These are phyloP conservation scores for Inonotus obliquus DNA, from an alignment of 1,284 basidiomycete species.

Conservation along the genomic window DNA sequence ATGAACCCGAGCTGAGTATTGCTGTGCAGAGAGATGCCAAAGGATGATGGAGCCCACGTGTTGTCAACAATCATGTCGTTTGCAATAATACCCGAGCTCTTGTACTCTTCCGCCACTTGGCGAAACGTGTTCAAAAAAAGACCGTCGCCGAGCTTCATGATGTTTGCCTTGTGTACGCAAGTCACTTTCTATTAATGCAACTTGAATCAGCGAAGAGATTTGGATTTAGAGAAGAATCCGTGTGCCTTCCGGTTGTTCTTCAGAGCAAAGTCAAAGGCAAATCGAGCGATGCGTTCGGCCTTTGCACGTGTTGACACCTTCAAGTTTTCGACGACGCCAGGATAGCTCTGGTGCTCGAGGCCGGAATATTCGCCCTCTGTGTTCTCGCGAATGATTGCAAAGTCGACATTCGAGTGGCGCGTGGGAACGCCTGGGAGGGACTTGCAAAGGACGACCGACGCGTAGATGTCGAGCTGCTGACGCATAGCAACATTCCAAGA, in stretches of 20 bases:
- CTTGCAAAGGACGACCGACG: constrained; percentile 97
- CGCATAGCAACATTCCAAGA: constrained; percentile 99
- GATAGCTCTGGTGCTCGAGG: constrained; percentile 96
- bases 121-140: constrained; percentile 99
- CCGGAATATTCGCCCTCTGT: constrained; percentile 99
- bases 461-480: constrained; percentile 98
- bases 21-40: not conserved
- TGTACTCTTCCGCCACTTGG: constrained; percentile 93
- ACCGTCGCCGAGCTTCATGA: constrained; percentile 99
- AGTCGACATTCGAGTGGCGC: constrained; percentile 95
- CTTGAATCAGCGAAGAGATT: not conserved
- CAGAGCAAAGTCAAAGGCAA: constrained; percentile 98
- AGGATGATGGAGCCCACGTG: constrained; percentile 58
- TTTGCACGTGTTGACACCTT: constrained; percentile 97
- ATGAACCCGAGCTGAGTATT: constrained; percentile 10
- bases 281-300: constrained; percentile 94
- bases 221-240: not conserved
- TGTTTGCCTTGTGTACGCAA: constrained; percentile 99
- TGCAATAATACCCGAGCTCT: constrained; percentile 84
- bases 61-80: constrained; percentile 99
- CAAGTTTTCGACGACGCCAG: constrained; percentile 97
- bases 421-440: constrained; percentile 97
- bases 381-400: constrained; percentile 99
- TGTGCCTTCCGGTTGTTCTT: constrained; percentile 95
- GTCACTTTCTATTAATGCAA: constrained; percentile 81